Evolutionary conservation across 2,329 filamentous ascomycete genomes (phyloP), one percentile per base, ranked within the genome.

Genomic region (Acrodontium crateriforme): DNA sequence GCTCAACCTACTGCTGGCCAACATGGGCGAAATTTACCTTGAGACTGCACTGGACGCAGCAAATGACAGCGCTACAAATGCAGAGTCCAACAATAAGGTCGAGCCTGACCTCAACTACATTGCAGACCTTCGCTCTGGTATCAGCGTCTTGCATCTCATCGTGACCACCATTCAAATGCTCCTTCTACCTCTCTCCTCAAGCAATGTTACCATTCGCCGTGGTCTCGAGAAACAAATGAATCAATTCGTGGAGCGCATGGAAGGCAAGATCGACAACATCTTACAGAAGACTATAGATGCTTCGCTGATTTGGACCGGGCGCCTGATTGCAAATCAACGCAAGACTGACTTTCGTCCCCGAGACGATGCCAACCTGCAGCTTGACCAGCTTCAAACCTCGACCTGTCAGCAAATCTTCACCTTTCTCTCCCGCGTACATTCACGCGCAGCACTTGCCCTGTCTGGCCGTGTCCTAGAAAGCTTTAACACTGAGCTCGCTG

Each of bases 131-230:
- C 77, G 80, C 18, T 74, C 79, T 2, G 80, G 83, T 6, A 82
- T 93, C 29, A 85, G 76, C 29, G 87, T 94, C 38, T 78, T 89
- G 6, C 85, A 87, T 50, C 71, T 98, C 42, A 91, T 95, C 73
- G 77, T 87, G 42, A 82, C 83, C 37, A 93, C 89, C 44, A 85
- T 92, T 41, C 75, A 78, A 34, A 85, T 84, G 3, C 82, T 95
- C 10, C 72, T 98, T 13, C 78, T 95, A 40, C 83, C 84, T 8
- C 70, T 98, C 6, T 85, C 87, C 13, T 75, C 87, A 32, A 74
- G 78, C 30, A 94, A 91, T 54, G 78, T 91, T 12, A 94, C 84
- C 1, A 83, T 93, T 29, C 75, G 83, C 24, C 74, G 83, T 35
- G 83, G 80, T 49, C 87, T 94, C 71, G 82, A 91, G 47, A 83